Conservation (phyloP, 306 rosid species). For the Clitoria ternatea region DNA sequence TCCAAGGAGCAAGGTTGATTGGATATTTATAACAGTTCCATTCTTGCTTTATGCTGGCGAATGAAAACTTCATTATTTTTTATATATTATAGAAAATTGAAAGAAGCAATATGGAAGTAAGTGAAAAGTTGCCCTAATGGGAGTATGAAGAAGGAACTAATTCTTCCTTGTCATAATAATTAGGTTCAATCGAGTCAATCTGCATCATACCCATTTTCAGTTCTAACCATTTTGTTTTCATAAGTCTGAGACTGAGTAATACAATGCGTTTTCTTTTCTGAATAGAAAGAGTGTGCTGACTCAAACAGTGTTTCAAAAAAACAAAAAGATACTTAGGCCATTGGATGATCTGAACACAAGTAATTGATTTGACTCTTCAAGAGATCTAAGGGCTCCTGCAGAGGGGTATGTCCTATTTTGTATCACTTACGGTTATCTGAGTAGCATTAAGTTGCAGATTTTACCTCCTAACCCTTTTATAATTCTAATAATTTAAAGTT, state of each 20-base stretch:
- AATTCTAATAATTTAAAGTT: slow-evolving; percentile 6
- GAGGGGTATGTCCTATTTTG: neutral
- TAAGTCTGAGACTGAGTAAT: neutral
- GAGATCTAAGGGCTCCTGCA: neutral
- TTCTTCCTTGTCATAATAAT: neutral
- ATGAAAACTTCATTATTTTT: neutral
- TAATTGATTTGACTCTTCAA: neutral
- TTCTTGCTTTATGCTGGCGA: neutral
- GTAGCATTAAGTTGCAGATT: neutral
- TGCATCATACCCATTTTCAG: neutral
- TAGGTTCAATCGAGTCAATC: neutral
- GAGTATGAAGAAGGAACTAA: neutral
- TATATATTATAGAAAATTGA: neutral
- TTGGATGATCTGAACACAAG: neutral
- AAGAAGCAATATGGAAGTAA: neutral
- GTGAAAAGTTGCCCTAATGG: neutral
- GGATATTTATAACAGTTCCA: neutral
- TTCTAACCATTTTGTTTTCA: neutral
- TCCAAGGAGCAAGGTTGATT: neutral
- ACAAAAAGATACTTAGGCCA: neutral
- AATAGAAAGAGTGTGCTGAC: neutral
- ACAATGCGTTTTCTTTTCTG: neutral
- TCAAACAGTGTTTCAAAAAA: neutral
- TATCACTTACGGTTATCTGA: neutral
- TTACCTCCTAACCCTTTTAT: neutral